Conservation (phyloP, 768 basidiomycete species). For the Amanita inopinata region DNA sequence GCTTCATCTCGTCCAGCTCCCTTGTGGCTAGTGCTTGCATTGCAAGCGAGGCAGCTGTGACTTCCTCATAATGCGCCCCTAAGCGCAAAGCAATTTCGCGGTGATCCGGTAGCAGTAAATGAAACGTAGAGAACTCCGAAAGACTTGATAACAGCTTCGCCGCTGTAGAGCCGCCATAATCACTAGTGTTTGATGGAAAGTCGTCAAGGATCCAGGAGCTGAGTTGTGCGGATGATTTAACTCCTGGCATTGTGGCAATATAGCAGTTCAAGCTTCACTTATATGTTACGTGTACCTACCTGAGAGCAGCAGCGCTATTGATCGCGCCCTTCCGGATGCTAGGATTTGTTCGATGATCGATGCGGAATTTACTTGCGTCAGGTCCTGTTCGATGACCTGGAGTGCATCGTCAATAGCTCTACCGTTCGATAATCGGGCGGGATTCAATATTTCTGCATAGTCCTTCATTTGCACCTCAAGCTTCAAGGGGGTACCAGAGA, state of each 20-base stretch:
- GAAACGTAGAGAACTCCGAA: conserved; percentile 1
- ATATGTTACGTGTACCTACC: neutral
- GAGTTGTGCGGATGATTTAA: neutral
- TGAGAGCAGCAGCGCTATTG: conserved; percentile 1
- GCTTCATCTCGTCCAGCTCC: no score
- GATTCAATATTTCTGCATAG: conserved; percentile 1
- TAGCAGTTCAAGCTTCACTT: neutral
- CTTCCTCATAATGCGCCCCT: neutral
- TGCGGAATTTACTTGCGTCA: neutral
- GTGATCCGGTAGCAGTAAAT: neutral
- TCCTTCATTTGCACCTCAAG: neutral
- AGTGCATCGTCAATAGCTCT: neutral
- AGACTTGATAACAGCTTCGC: neutral
- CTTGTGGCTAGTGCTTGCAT: neutral
- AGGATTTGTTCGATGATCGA: conserved; percentile 1
- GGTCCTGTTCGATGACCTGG: neutral
- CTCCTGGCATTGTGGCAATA: neutral
- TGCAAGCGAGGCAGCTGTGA: neutral
- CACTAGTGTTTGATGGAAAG: neutral
- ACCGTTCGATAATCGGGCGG: neutral
- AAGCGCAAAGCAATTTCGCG: neutral
- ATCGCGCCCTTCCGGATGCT: neutral
- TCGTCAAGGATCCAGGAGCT: neutral
- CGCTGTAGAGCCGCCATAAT: neutral
- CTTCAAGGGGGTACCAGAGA: no score